A percentile compares a stretch with the other conserved stretches of the same genome.
Conservation (phyloP, 352 stramenopile species). For the Halophytophthora polymorphica region DNA sequence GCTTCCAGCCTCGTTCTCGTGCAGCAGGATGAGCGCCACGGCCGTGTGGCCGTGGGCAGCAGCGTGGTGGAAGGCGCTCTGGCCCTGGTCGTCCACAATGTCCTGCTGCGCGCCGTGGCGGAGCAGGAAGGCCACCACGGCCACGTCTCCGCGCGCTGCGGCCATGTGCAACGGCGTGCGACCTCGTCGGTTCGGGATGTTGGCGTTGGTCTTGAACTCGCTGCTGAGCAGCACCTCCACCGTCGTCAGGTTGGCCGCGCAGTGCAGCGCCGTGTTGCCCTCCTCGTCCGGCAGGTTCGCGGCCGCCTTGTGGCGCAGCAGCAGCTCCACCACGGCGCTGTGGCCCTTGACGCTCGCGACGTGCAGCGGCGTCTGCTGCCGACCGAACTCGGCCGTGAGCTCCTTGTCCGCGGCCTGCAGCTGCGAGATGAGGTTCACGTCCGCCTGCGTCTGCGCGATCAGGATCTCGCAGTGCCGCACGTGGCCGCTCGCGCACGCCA, state of each 20-base stretch:
- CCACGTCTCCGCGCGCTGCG: constrained; percentile 63
- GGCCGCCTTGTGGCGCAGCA: constrained; percentile 63
- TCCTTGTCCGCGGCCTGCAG: constrained; percentile 79
- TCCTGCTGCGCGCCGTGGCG: constrained; percentile 66
- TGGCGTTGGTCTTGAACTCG: constrained; percentile 67
- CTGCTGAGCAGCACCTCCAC: constrained; percentile 59
- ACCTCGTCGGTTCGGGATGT: constrained; percentile 75
- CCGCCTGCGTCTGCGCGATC: constrained; percentile 42
- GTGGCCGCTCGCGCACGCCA: constrained; percentile 68
- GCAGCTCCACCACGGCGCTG: constrained; percentile 49
- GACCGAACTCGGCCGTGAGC: constrained; percentile 66
- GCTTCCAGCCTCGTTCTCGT: constrained; percentile 46
- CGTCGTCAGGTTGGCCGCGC: constrained; percentile 60
- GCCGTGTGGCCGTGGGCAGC: constrained; percentile 75
- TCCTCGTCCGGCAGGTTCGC: constrained; percentile 77
- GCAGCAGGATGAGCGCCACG: constrained; percentile 69
- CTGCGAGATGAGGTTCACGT: constrained; percentile 80
- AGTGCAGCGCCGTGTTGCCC: constrained; percentile 79
- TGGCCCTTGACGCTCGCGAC: constrained; percentile 75
- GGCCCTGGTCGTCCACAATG: constrained; percentile 79
- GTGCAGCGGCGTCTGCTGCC: constrained; percentile 71
- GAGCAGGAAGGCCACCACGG: constrained; percentile 73
- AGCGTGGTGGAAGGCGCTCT: constrained; percentile 79
- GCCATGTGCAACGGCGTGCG: constrained; percentile 76
- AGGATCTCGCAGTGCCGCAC: constrained; percentile 74